Percentiles rank a stretch among this genome's conserved stretches.
These are phyloP conservation scores for Oropetium thomaeum DNA, from an alignment of 176 grass and related monocot genomes.

Conservation along the genomic window DNA sequence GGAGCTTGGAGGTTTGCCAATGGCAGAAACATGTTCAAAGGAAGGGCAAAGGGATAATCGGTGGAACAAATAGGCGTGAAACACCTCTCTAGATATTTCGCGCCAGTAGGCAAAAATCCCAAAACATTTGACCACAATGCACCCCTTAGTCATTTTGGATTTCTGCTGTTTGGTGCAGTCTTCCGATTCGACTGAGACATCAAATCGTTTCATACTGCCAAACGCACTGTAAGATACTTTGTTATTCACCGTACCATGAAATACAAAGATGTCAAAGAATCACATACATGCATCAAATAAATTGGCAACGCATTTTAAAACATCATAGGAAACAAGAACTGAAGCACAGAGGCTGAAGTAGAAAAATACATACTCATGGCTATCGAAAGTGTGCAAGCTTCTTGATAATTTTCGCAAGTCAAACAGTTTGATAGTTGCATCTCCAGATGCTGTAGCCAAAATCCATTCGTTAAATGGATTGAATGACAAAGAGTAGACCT, in stretches of 20 bases:
- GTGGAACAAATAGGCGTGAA: too few species aligned
- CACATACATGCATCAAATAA: background rate
- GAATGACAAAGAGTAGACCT: conserved; percentile 96
- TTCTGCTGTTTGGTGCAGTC: too few species aligned
- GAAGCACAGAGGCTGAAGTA: background rate
- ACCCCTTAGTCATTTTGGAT: too few species aligned
- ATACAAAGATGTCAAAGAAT: background rate
- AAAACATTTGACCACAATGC: too few species aligned
- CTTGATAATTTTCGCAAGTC: conserved; percentile 73
- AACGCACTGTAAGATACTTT: background rate
- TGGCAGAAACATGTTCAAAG: too few species aligned
- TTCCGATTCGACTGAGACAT: too few species aligned
- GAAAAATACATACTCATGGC: conserved; percentile 59
- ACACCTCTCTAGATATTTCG: too few species aligned
- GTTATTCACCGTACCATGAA: background rate
- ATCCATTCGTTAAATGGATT: conserved; percentile 98
- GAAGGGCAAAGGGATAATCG: too few species aligned
- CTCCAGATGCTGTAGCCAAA: conserved; percentile 84
- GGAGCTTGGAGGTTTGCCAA: too few species aligned
- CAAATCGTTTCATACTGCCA: too few species aligned
- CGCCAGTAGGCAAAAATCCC: too few species aligned
- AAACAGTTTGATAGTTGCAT: conserved; percentile 82
- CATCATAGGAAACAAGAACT: background rate
- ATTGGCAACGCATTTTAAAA: background rate
- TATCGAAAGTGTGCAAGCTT: conserved; percentile 78